Conservation (phyloP, 2,329 filamentous ascomycete genomes). For the Juglanconis oblonga region DNA sequence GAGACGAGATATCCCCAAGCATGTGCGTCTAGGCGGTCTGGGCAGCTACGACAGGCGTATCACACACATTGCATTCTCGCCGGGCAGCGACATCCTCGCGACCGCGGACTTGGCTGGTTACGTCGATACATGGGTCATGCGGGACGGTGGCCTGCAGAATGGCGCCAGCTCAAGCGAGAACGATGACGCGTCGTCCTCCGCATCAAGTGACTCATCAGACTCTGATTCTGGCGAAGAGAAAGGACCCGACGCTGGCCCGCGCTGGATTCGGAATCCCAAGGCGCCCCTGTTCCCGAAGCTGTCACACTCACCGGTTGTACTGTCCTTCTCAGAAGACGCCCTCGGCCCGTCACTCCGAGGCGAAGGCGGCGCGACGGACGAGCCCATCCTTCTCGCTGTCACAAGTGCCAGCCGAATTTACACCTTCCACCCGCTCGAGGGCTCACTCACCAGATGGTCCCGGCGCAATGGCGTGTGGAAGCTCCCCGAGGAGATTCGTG, state of each 20-base stretch:
- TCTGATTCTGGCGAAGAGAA: slow-evolving; percentile 28
- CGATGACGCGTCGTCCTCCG: slow-evolving; percentile 27
- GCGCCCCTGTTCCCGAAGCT: slow-evolving; percentile 68
- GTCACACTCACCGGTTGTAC: slow-evolving; percentile 59
- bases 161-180: slow-evolving; percentile 28
- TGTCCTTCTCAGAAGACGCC: slow-evolving; percentile 62
- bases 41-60: slow-evolving; percentile 77
- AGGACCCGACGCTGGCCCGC: slow-evolving; percentile 44
- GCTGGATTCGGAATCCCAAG: slow-evolving; percentile 74
- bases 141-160: slow-evolving; percentile 43
- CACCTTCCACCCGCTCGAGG: slow-evolving; percentile 75
- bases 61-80: slow-evolving; percentile 72
- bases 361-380: slow-evolving; percentile 15
- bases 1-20: slow-evolving; percentile 51
- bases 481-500: slow-evolving; percentile 71
- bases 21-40: slow-evolving; percentile 60
- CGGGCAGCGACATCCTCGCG: slow-evolving; percentile 75
- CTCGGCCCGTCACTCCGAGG: slow-evolving; percentile 28
- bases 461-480: slow-evolving; percentile 73
- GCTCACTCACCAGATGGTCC: slow-evolving; percentile 80
- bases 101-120: slow-evolving; percentile 79
- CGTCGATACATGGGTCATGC: slow-evolving; percentile 81
- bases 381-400: slow-evolving; percentile 36
- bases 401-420: slow-evolving; percentile 64
- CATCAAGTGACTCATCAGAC: slow-evolving; percentile 26